Base-by-base conservation (phyloP, 257 asterid species). In the Solanum chaucha region DNA sequence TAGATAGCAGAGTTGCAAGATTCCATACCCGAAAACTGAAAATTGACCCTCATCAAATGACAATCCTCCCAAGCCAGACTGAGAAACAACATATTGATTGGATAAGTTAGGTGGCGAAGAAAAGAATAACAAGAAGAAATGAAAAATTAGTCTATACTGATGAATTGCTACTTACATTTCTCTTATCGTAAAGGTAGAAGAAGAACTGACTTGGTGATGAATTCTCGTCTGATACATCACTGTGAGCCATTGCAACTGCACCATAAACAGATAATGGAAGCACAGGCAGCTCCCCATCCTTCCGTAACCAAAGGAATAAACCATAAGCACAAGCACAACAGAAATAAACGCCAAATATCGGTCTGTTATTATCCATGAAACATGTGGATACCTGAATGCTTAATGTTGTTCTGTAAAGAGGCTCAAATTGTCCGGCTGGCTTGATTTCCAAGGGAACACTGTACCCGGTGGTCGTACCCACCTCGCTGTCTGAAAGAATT, bases 261-360 rank as follows among this genome's bases (percentile, higher is more conserved):
- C 99, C 99, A 67, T 95, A 97, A 84, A 97, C 99, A 9, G 99
- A 97, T 36, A 97, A 88, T 3, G 99, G 99, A 87, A 97, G 98
- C 88, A 97, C 98, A 72, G 99, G 99, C 68, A 95, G 90, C 92
- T 97, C 99, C 24, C 98, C 99, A 83, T 97, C 99, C 99, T 96
- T 89, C 68, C 41, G 24, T 83, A 78, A 64, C 19, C 75, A 67
- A 81, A 90, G 87, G 87, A 80, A 84, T 41, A 68, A 78, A 86
- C 8, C 30, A 9, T 71, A 20, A 67, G 67, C 44, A 13, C 30
- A 65, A 24, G 55, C 44, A 15, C 44, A 46, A 55, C 15, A 61
- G 80, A 90, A 22, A 6, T 34, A 80, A 78, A 71, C 9, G 1
- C 44, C 35, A 70, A 73, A 75, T 11, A 19, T 5, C 11, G 10